Percentiles rank a stretch among this genome's conserved stretches.
phyloP scores from a whole-genome alignment of 345 rosid genomes.

The Lepidium didymum region DNA sequence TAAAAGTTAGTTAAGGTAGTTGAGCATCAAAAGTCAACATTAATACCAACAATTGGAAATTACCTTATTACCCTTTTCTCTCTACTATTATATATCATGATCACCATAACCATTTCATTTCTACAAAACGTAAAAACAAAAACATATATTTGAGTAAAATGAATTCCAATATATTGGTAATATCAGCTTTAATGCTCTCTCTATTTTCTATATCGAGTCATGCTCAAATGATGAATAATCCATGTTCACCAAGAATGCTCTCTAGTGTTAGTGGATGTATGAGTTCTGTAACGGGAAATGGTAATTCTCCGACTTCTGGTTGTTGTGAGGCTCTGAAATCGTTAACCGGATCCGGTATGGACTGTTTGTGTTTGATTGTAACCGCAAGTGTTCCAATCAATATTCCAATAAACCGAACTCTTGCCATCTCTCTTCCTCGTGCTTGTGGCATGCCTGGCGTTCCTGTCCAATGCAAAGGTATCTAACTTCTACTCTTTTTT shows the following conservation, averaged over 20 bases:
- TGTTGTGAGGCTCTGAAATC: constrained; percentile 66
- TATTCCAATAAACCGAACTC: constrained; percentile 64
- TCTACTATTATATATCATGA: neutral
- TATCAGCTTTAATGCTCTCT: constrained; percentile 3
- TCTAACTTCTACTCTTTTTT: neutral
- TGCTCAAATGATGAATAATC: constrained; percentile 45
- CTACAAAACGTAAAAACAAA: constrained; percentile 1
- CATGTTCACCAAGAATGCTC: constrained; percentile 51
- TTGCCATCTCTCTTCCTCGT: constrained; percentile 77
- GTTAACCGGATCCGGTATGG: constrained; percentile 49
- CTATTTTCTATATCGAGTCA: neutral
- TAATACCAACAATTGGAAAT: neutral
- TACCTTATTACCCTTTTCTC: neutral
- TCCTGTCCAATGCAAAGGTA: constrained; percentile 78
- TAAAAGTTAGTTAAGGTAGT: constrained; percentile 31
- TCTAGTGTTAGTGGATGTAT: constrained; percentile 59
- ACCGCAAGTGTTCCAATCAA: constrained; percentile 63
- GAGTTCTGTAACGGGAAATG: constrained; percentile 59
- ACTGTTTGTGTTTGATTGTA: constrained; percentile 63
- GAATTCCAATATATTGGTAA: neutral
- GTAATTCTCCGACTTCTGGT: constrained; percentile 43
- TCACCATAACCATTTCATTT: neutral
- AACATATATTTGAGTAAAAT: neutral
- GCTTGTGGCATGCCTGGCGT: constrained; percentile 73
- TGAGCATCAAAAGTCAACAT: constrained; percentile 21